A percentile compares a stretch with the other conserved stretches of the same genome.
Conservation (phyloP, 2,329 filamentous ascomycete genomes). For the Pseudogymnoascus sp. region DNA sequence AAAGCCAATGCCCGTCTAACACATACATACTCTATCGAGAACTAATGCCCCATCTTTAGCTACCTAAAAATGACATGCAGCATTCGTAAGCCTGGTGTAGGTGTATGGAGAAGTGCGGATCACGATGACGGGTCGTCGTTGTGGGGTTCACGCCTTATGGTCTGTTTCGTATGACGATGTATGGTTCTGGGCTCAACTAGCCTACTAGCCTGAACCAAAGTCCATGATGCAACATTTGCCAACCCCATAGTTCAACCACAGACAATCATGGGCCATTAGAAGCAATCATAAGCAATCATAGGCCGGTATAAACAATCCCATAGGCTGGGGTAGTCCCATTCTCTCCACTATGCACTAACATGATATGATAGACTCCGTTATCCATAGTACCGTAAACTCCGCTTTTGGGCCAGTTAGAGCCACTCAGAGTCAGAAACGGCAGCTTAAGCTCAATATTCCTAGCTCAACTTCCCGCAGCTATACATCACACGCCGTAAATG, state of each 20-base stretch:
- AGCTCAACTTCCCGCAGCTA: not conserved
- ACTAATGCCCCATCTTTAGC: not conserved
- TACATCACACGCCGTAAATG: not conserved
- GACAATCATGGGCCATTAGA: not conserved
- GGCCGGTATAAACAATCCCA: not conserved
- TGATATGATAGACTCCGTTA: slow-evolving; percentile 4
- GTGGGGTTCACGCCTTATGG: not conserved
- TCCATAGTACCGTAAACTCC: not conserved
- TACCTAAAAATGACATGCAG: not conserved
- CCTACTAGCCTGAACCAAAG: not conserved
- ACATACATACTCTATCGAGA: not conserved
- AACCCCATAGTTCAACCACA: slow-evolving; percentile 7
- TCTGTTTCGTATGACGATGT: not conserved
- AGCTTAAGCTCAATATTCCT: slow-evolving; percentile 2
- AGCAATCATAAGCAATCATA: not conserved
- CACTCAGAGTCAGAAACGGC: not conserved
- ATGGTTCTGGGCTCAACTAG: slow-evolving; percentile 6
- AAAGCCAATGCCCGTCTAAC: not conserved
- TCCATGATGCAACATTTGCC: slow-evolving; percentile 10
- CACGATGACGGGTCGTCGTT: slow-evolving; percentile 1
- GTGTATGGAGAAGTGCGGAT: slow-evolving; percentile 8
- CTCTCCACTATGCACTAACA: slow-evolving; percentile 8
- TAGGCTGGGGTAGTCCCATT: slow-evolving; percentile 6
- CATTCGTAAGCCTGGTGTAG: not conserved
- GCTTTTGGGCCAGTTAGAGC: not conserved